phyloP scores from a whole-genome alignment of 345 rosid genomes.

The Orychophragmus violaceus region DNA sequence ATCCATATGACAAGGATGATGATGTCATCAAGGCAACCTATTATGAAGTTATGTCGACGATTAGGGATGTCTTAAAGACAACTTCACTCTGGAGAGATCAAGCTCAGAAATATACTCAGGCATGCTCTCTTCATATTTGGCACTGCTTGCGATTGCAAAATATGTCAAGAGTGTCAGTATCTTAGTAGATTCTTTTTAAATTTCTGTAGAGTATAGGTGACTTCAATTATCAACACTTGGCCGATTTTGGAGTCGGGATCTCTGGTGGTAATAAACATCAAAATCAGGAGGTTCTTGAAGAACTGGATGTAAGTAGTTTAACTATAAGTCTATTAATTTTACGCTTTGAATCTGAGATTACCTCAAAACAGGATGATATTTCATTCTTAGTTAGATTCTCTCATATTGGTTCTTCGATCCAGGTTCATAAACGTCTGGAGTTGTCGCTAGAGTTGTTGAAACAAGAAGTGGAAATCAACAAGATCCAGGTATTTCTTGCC shows the following conservation, averaged over 20 bases:
- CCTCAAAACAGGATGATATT: too few species aligned
- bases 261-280: too few species aligned
- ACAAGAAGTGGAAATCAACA: too few species aligned
- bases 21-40: conserved; percentile 85
- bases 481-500: too few species aligned
- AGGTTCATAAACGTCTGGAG: too few species aligned
- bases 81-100: conserved; percentile 90
- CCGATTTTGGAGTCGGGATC: conserved; percentile 96
- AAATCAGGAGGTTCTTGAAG: conserved; percentile 79
- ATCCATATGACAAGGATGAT: conserved; percentile 73
- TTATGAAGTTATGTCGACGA: conserved; percentile 78
- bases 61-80: conserved; percentile 70
- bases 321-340: too few species aligned
- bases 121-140: conserved; percentile 16
- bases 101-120: conserved; percentile 76
- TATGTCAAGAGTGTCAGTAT: not conserved
- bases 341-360: too few species aligned
- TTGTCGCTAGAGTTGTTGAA: too few species aligned
- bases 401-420: too few species aligned
- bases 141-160: not conserved
- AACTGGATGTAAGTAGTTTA: too few species aligned
- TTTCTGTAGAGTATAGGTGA: conserved; percentile 74
- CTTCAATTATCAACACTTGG: conserved; percentile 61
- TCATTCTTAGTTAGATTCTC: too few species aligned
- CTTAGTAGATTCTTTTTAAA: conserved; percentile 1